A percentile compares a stretch with the other conserved stretches of the same genome.
These are phyloP conservation scores for Liriodendron chinense DNA, from an alignment of 164 flowering plant species.

Conservation along the genomic window DNA sequence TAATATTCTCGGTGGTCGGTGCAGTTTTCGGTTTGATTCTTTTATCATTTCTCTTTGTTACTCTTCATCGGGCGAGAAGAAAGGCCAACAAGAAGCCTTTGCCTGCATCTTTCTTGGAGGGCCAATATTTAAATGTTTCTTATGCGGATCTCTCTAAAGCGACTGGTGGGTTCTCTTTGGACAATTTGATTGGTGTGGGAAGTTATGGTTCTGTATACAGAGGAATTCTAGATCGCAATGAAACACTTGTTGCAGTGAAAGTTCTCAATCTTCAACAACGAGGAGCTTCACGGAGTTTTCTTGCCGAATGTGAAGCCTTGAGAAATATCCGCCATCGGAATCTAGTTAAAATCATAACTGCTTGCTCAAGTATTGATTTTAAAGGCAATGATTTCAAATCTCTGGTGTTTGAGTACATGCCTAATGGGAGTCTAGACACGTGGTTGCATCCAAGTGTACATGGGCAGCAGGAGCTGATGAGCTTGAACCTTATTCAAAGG, in stretches of 20 bases:
- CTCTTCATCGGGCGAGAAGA: not conserved
- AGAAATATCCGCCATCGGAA: constrained; percentile 31
- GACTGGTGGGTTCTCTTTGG: constrained; percentile 25
- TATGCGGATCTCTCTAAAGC: constrained; percentile 17
- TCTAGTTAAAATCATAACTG: constrained; percentile 28
- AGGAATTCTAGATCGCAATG: constrained; percentile 14
- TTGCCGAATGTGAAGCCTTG: constrained; percentile 29
- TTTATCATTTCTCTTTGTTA: not conserved
- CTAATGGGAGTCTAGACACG: constrained; percentile 31
- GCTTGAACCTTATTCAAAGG: constrained; percentile 25
- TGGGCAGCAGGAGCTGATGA: not conserved
- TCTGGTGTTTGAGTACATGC: constrained; percentile 33
- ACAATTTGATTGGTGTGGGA: constrained; percentile 33
- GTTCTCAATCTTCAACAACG: constrained; percentile 26
- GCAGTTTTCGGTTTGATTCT: not conserved
- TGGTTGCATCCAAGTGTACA: constrained; percentile 25
- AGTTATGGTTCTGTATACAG: constrained; percentile 36
- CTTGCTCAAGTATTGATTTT: constrained; percentile 26
- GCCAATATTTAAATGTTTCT: constrained; percentile 8
- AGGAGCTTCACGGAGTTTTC: constrained; percentile 30
- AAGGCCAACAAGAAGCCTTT: too few species aligned
- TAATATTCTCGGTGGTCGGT: not conserved
- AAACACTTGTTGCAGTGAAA: constrained; percentile 28
- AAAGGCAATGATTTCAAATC: constrained; percentile 31
- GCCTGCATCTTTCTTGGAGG: too few species aligned